Percentiles rank a stretch among this genome's conserved stretches.
Conservation (phyloP, 495 filamentous ascomycete species). For the Friedmanniomyces endolithicus region DNA sequence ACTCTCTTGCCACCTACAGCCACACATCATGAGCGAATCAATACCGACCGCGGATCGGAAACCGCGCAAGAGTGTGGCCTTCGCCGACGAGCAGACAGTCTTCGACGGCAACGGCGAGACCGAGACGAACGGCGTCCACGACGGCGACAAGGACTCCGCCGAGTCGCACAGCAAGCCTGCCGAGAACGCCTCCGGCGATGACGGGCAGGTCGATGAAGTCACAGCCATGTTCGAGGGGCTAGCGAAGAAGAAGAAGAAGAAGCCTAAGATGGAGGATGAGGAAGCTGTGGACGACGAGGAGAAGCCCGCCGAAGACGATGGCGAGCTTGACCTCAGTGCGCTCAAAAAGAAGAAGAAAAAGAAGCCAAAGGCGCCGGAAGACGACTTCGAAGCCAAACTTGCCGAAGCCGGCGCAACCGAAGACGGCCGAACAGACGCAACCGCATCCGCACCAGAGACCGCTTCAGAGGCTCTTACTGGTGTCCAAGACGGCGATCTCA, state of each 20-base stretch:
- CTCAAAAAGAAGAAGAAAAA: slow-evolving; percentile 97
- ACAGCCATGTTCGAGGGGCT: slow-evolving; percentile 69
- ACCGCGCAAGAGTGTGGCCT: slow-evolving; percentile 81
- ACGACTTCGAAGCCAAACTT: slow-evolving; percentile 68
- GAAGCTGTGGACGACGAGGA: slow-evolving; percentile 45
- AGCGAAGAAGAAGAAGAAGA: slow-evolving; percentile 84
- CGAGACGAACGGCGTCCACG: slow-evolving; percentile 35
- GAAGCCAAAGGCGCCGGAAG: slow-evolving; percentile 56
- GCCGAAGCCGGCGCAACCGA: slow-evolving; percentile 58
- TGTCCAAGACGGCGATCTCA: slow-evolving; percentile 57
- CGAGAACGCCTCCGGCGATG: slow-evolving; percentile 24
- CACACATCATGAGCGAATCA: slow-evolving; percentile 35
- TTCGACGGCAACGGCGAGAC: slow-evolving; percentile 74
- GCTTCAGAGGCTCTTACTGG: slow-evolving; percentile 38
- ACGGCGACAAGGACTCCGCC: slow-evolving; percentile 50
- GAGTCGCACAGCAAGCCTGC: slow-evolving; percentile 26
- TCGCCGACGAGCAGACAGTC: slow-evolving; percentile 69
- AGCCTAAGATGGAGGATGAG: slow-evolving; percentile 49
- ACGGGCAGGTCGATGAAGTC: slow-evolving; percentile 58
- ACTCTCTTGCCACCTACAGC: background rate
- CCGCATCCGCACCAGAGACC: slow-evolving; percentile 36
- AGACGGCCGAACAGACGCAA: slow-evolving; percentile 18
- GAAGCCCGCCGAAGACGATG: slow-evolving; percentile 50
- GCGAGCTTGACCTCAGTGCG: slow-evolving; percentile 57
- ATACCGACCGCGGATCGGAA: slow-evolving; percentile 35